Evolutionary conservation across 73 alveolate species (phyloP), one percentile per base, ranked within the genome.

Genomic region (Paramecium biaurelia): DNA sequence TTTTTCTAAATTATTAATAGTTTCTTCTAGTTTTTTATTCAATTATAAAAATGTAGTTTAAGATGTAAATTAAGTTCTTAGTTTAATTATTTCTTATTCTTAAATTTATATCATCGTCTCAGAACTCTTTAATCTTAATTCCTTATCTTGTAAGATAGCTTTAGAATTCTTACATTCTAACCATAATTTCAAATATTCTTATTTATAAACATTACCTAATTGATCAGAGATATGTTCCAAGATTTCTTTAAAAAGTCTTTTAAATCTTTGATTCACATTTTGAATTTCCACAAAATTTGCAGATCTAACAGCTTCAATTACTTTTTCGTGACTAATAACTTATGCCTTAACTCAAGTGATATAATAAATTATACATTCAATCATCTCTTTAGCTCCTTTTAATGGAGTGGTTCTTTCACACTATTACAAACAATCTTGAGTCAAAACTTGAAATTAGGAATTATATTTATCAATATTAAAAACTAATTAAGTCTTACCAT

Each of bases 261-360:
- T 74, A 24, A 37, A 74, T 4, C 59, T 28, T 21, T 15, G 18
- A 28, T 74, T 14, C 15, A 74, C 87, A 74, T 74, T 74, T 74
- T 74, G 59, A 74, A 74, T 74, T 74, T 74, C 87, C 1, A 41
- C 59, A 74, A 37, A 74, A 37, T 74, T 74, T 34, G 87, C 87
- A 32, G 87, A 32, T 37, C 87, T 74, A 34, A 74, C 58, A n/a
- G 87, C 87, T 34, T 74, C 87, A 28, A 74, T 74, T 37, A 74
- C 87, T 41, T 74, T 74, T 74, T 74, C 87, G 28, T 74, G 87
- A 37, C 67, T 37, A 10, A 37, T 34, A 3, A 74, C 67, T 14
- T 41, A 21, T 37, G 57, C 59, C 35, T 41, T 74, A 41, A 74
- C 87, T 74, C 59, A 34, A 74, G n/a, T 74, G 32, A 74, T 74